Conservation (phyloP, 2,329 filamentous ascomycete species). For the Cladosporium sp. region DNA sequence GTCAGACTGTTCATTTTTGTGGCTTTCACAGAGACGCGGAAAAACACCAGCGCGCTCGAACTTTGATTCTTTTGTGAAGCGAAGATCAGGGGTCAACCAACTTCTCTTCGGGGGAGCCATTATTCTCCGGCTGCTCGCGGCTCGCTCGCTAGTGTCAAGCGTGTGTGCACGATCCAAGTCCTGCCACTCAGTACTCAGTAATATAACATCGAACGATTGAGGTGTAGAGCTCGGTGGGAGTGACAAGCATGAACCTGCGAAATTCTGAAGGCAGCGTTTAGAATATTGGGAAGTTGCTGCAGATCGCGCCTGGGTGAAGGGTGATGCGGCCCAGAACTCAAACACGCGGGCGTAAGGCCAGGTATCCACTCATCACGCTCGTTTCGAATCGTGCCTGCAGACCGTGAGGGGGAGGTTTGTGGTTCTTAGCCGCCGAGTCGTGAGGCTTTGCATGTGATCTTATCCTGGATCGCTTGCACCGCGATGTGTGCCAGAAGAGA, state of each 20-base stretch:
- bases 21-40: constrained; percentile 8
- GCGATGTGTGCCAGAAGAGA: neutral
- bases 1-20: constrained; percentile 12
- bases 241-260: constrained; percentile 6
- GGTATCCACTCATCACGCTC: neutral
- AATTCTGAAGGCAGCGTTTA: neutral
- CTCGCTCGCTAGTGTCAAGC: constrained; percentile 14
- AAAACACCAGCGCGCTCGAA: constrained; percentile 13
- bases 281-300: neutral
- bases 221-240: neutral
- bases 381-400: neutral
- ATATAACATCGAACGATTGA: constrained; percentile 5
- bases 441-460: neutral
- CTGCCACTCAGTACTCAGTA: constrained; percentile 2
- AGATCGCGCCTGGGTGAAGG: constrained; percentile 1
- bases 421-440: neutral
- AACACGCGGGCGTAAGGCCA: neutral
- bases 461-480: neutral
- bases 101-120: constrained; percentile 17
- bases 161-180: constrained; percentile 9
- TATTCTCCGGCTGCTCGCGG: constrained; percentile 7
- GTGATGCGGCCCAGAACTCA: constrained; percentile 3
- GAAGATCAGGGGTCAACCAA: constrained; percentile 16
- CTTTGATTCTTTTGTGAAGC: constrained; percentile 12
- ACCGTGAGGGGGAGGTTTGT: neutral